Percentiles rank a stretch among this genome's conserved stretches.
These are phyloP conservation scores for Kalanchoe fedtschenkoi DNA, from an alignment of 164 flowering plant genomes.

Conservation along the genomic window DNA sequence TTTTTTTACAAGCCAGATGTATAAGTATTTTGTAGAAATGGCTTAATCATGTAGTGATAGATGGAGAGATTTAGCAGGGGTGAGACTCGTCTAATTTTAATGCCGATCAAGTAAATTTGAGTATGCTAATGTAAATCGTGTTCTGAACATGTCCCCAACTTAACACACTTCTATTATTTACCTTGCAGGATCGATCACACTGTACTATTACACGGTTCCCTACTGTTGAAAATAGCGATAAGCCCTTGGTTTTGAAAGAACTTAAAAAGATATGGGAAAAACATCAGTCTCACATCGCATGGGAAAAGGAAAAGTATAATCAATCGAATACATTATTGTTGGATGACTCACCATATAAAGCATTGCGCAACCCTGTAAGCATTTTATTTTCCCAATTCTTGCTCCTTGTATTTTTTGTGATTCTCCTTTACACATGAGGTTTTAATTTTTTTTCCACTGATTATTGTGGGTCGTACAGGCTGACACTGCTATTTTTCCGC, in stretches of 20 bases:
- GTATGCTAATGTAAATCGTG: not conserved
- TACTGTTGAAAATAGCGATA: constrained; percentile 29
- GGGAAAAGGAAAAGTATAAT: constrained; percentile 28
- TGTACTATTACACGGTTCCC: constrained; percentile 29
- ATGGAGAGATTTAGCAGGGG: too few species aligned
- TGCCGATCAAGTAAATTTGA: not conserved
- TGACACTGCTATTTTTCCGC: constrained; percentile 42
- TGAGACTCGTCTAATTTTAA: too few species aligned
- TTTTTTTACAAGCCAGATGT: too few species aligned
- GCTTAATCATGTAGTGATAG: too few species aligned
- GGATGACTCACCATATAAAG: constrained; percentile 58
- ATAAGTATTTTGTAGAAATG: too few species aligned
- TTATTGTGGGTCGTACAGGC: constrained; percentile 16
- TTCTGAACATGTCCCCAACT: not conserved
- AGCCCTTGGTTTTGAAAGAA: constrained; percentile 45
- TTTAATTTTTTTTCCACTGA: not conserved
- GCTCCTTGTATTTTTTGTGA: not conserved
- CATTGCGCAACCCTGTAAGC: constrained; percentile 42
- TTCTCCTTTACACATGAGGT: not conserved
- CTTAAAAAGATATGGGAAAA: constrained; percentile 40
- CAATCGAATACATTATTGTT: constrained; percentile 42
- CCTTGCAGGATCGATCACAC: constrained; percentile 33
- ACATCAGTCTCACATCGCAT: constrained; percentile 20
- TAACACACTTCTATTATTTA: not conserved
- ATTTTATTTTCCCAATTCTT: not conserved